Percentiles rank a stretch among this genome's conserved stretches.
phyloP scores from a whole-genome alignment of 2,329 filamentous ascomycete species.

The Alternaria conjuncta region DNA sequence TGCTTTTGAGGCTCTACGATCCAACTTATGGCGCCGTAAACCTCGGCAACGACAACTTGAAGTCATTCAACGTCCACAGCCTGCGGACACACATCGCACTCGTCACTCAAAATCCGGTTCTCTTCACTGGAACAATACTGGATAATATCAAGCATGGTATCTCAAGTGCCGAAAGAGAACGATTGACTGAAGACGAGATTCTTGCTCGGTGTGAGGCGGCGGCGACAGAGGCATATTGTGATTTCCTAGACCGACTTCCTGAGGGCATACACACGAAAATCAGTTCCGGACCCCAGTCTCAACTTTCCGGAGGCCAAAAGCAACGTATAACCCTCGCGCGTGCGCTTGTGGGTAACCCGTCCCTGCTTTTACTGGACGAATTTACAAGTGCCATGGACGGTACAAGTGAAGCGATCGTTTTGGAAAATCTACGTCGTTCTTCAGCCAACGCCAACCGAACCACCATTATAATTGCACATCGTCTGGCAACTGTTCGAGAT shows the following conservation, averaged over 20 bases:
- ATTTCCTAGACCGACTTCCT: slow-evolving; percentile 45
- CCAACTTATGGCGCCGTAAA: slow-evolving; percentile 36
- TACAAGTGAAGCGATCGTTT: slow-evolving; percentile 40
- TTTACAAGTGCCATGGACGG: slow-evolving; percentile 44
- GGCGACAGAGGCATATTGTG: slow-evolving; percentile 62
- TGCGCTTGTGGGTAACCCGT: slow-evolving; percentile 42
- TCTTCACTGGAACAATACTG: slow-evolving; percentile 46
- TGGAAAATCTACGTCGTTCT: slow-evolving; percentile 39
- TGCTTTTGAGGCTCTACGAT: slow-evolving; percentile 52
- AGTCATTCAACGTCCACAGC: slow-evolving; percentile 37
- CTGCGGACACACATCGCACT: slow-evolving; percentile 42
- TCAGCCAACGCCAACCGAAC: slow-evolving; percentile 38
- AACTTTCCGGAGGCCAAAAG: slow-evolving; percentile 48
- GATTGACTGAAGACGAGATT: slow-evolving; percentile 46
- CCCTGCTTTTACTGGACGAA: slow-evolving; percentile 45
- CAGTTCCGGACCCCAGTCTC: slow-evolving; percentile 41
- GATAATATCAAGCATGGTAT: slow-evolving; percentile 47
- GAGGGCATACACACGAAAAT: slow-evolving; percentile 44
- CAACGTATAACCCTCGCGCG: slow-evolving; percentile 48
- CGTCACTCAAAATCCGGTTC: slow-evolving; percentile 42
- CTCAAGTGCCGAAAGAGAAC: slow-evolving; percentile 20
- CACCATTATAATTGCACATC: slow-evolving; percentile 47
- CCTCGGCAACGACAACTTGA: slow-evolving; percentile 37
- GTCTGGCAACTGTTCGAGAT: slow-evolving; percentile 46
- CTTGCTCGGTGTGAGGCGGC: slow-evolving; percentile 56